Base-by-base conservation (phyloP, 2,329 filamentous ascomycete species). In the Ilyonectria mors-panacis region DNA sequence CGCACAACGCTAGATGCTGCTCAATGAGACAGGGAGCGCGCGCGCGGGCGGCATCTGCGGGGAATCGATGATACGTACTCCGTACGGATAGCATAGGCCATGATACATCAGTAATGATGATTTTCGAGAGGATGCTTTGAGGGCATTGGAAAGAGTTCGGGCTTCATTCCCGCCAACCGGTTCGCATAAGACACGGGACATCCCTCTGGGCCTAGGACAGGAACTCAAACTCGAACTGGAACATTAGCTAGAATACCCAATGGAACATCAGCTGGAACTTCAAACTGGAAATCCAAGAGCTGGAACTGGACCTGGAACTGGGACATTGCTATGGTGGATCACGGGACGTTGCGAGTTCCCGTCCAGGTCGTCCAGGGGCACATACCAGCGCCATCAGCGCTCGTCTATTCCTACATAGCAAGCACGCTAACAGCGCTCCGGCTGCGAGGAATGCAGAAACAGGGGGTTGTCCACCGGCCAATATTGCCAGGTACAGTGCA, bases 311-410 rank as follows among this genome's bases (percentile, higher is more conserved):
- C 62, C 59, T 59, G 33, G 55, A 57, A 42, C 70, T 70, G 72
- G 66, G 70, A 67, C 71, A 48, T 57, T 53, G 59, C 72, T 61
- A 70, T 45, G 59, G 73, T 69, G 64, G 70, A 65, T 63, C 50
- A 35, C 69, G 70, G 70, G 72, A 74, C 72, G 70, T 73, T 74
- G 69, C 69, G 70, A 65, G 65, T 68, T 63, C 69, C 63, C 65
- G 63, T 58, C 30, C 57, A 45, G 26, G 26, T 26, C 64, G 53
- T 63, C 59, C 67, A 64, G 64, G 67, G 50, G 55, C 59, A 67
- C 66, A 64, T 65, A 70, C 59, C 60, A 66, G 45, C 45, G 58
- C 51, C 21, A 13, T 53, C 39, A 19, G 44, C 4, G 39, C 39
- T 42, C 15, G 39, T n/a, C 39, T 17, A 42, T 42, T 42, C 39